These are phyloP conservation scores for Teratosphaeria gauchensis DNA, from an alignment of 2,329 filamentous ascomycete genomes.

Conservation along the genomic window DNA sequence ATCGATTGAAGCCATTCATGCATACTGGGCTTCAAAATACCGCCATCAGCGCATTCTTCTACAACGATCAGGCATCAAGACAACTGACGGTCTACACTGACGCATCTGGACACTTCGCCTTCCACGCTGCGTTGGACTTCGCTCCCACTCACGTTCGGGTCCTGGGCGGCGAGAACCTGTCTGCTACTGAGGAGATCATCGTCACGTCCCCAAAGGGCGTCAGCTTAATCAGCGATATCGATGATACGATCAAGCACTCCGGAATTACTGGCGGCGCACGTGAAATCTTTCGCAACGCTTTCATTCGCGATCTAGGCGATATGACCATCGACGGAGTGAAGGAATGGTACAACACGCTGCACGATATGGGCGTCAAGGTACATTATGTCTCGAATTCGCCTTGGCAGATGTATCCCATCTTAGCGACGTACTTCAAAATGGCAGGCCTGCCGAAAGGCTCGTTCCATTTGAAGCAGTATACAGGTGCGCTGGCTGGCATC, in stretches of 20 bases:
- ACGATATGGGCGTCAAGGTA: constrained; percentile 71
- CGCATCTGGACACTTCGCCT: constrained; percentile 76
- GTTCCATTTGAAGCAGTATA: constrained; percentile 92
- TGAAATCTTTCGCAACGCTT: constrained; percentile 94
- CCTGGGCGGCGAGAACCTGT: constrained; percentile 74
- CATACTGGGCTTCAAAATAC: constrained; percentile 68
- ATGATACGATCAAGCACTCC: constrained; percentile 94
- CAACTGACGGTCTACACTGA: constrained; percentile 80
- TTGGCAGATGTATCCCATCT: constrained; percentile 89
- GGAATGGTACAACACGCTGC: constrained; percentile 77
- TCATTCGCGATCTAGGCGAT: constrained; percentile 74
- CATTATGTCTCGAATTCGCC: constrained; percentile 99
- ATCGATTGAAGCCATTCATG: constrained; percentile 79
- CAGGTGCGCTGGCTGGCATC: constrained; percentile 92
- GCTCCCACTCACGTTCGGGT: constrained; percentile 83
- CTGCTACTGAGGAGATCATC: constrained; percentile 66
- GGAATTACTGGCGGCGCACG: constrained; percentile 79
- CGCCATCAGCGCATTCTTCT: constrained; percentile 89
- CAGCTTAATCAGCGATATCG: constrained; percentile 93
- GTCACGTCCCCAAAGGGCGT: constrained; percentile 71
- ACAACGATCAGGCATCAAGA: constrained; percentile 72
- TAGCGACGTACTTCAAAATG: constrained; percentile 73
- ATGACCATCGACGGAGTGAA: constrained; percentile 77
- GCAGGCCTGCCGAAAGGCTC: constrained; percentile 78
- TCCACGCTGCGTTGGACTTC: constrained; percentile 76